phyloP scores from a whole-genome alignment of 73 alveolate species.

The Paramecium primaurelia region DNA sequence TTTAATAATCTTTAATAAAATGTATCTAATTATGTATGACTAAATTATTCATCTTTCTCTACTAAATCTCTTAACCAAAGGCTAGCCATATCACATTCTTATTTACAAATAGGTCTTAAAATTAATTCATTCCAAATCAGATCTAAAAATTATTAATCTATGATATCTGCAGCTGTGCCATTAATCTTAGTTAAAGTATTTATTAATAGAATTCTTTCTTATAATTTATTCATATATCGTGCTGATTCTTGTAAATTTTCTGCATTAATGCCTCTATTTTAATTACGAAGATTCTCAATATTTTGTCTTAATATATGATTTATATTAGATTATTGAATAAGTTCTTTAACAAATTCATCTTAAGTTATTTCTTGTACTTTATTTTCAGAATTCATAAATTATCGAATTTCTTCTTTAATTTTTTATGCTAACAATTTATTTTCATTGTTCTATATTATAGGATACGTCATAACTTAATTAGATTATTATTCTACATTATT shows the following conservation, averaged over 20 bases:
- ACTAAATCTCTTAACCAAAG: conserved; percentile 26
- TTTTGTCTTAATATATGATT: not conserved
- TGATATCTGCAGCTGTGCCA: not conserved
- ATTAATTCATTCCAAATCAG: conserved; percentile 22
- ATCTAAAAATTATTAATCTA: not conserved
- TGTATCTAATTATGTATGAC: not conserved
- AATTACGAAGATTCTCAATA: not conserved
- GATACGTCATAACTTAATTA: not conserved
- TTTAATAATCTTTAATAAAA: not conserved
- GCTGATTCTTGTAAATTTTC: not conserved
- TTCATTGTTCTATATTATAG: not conserved
- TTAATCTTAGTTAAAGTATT: not conserved
- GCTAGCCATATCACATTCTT: conserved; percentile 5
- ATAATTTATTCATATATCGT: conserved; percentile 4
- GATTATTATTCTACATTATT: not conserved
- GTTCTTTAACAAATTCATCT: not conserved
- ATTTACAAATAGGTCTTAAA: not conserved
- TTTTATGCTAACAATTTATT: not conserved
- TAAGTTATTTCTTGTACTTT: not conserved
- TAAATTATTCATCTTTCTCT: not conserved
- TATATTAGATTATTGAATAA: not conserved
- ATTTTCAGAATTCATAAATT: not conserved
- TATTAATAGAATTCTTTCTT: conserved; percentile 17
- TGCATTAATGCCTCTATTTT: not conserved
- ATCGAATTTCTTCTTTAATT: not conserved